Evolutionary conservation across 345 rosid species (phyloP), one percentile per base, ranked within the genome.

Genomic region (Populus tremula): DNA sequence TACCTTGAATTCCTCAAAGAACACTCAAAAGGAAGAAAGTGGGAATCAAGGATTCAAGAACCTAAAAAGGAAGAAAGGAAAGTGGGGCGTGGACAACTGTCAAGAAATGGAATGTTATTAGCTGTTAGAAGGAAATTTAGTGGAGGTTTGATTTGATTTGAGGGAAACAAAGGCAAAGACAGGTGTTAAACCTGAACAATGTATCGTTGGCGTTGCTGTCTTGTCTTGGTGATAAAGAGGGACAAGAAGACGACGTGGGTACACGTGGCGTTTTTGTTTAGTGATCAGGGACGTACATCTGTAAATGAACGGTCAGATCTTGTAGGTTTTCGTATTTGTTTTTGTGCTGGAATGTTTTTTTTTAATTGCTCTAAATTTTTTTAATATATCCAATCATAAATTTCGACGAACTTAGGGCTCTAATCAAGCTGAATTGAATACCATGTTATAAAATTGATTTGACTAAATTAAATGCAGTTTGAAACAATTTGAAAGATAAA

Each of bases 1-100:
- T 79, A 81, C 89, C 89, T 87, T 78, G 91, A 90, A 85, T 86
- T 86, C 89, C 86, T 86, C 84, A 81, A 85, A 82, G 74, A 23
- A 41, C 53, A 36, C 23, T 36, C 18, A 13, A 33, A 69, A 18
- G 23, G 33, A 25, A 27, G n/a, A 45, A 73, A 78, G 75, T 64
- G 75, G 78, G 2, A 73, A 85, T 75, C 83, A 87, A 80, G 83
- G 83, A 69, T 35, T 67, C 70, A 23, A 64, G 67, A 50, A 23
- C 74, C 74, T 61, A 70, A 39, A 35, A 79, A 21, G 62, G 61
- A 67, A 71, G 61, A 56, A 74, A 70, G 76, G 81, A 49, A 14
- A 1, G 17, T 31, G 81, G 83, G 74, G 82, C 74, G 74, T 45
- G 61, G n/a, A 31, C 31, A 67, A 61, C 70, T 85, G 81, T 83